Percentiles rank a stretch among this genome's conserved stretches.
phyloP scores from a whole-genome alignment of 768 basidiomycete species.

The Dictyophora rubrovolvata region DNA sequence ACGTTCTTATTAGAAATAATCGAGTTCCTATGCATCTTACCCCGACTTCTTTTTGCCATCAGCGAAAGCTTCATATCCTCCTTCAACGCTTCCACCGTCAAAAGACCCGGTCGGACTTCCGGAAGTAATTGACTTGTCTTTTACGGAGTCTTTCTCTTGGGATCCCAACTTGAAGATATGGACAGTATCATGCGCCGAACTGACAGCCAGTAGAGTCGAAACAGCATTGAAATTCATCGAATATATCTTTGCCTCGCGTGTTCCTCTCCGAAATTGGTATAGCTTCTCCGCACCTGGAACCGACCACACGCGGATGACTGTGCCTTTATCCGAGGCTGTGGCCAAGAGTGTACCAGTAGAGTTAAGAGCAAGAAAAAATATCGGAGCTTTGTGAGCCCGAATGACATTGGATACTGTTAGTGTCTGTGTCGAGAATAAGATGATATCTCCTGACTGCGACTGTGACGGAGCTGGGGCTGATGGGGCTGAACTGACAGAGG shows the following conservation, averaged over 20 bases:
- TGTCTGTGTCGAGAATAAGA: slow-evolving; percentile 88
- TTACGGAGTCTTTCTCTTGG: slow-evolving; percentile 21
- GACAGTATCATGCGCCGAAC: slow-evolving; percentile 88
- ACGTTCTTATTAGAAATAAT: background rate
- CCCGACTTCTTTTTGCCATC: slow-evolving; percentile 56
- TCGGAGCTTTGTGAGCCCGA: slow-evolving; percentile 91
- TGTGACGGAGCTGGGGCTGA: slow-evolving; percentile 27
- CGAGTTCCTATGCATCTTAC: background rate
- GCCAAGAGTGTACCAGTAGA: slow-evolving; percentile 82
- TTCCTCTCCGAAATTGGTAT: slow-evolving; percentile 91
- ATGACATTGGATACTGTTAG: slow-evolving; percentile 92
- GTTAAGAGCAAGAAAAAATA: slow-evolving; percentile 82
- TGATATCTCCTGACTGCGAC: slow-evolving; percentile 70
- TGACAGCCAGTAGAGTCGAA: slow-evolving; percentile 77
- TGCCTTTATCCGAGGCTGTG: slow-evolving; percentile 90
- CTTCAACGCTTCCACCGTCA: slow-evolving; percentile 45
- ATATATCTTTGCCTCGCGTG: slow-evolving; percentile 76
- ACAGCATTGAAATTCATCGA: slow-evolving; percentile 79
- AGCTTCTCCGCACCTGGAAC: slow-evolving; percentile 87
- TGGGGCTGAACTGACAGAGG: slow-evolving; percentile 41
- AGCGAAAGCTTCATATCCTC: slow-evolving; percentile 79
- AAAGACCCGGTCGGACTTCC: slow-evolving; percentile 57
- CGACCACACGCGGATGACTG: slow-evolving; percentile 91
- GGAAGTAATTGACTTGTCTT: slow-evolving; percentile 21
- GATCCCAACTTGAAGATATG: slow-evolving; percentile 85